Percentiles rank a stretch among this genome's conserved stretches.
Conservation (phyloP, 306 rosid species). For the Rosa multiflora region DNA sequence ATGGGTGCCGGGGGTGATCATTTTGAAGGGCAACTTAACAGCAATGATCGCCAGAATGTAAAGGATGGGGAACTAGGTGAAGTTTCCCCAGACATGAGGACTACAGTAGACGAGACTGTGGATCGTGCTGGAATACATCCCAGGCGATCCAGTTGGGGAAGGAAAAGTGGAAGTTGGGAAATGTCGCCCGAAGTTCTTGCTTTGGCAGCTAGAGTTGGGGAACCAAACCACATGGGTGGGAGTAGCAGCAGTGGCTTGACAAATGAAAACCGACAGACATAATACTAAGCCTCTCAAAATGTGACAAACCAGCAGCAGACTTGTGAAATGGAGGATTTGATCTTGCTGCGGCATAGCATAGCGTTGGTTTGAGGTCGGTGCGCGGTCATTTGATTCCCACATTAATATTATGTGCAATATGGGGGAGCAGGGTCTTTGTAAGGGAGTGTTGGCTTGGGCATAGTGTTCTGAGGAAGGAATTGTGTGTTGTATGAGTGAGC, state of each 20-base stretch:
- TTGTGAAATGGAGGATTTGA: slow-evolving; percentile 24
- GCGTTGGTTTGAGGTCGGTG: slow-evolving; percentile 28
- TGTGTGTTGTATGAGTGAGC: slow-evolving; percentile 69
- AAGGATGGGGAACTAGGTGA: slow-evolving; percentile 80
- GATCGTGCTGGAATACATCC: slow-evolving; percentile 84
- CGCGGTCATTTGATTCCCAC: slow-evolving; percentile 35
- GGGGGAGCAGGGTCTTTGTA: slow-evolving; percentile 43
- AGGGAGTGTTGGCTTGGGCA: slow-evolving; percentile 44
- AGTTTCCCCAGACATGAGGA: slow-evolving; percentile 73
- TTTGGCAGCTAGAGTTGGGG: slow-evolving; percentile 84
- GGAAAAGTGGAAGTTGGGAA: slow-evolving; percentile 99
- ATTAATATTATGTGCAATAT: slow-evolving; percentile 49
- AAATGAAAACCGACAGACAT: slow-evolving; percentile 35
- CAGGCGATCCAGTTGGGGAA: slow-evolving; percentile 94
- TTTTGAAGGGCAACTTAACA: slow-evolving; percentile 57
- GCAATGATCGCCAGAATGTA: slow-evolving; percentile 55
- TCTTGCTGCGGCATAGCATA: slow-evolving; percentile 28
- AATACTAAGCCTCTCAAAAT: slow-evolving; percentile 12
- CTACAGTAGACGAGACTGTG: slow-evolving; percentile 56
- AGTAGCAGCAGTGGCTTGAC: slow-evolving; percentile 57
- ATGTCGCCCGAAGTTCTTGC: slow-evolving; percentile 99
- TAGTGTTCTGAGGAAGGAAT: slow-evolving; percentile 43
- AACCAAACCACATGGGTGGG: slow-evolving; percentile 58
- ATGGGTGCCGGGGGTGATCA: slow-evolving; percentile 61
- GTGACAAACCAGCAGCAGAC: slow-evolving; percentile 6